Evolutionary conservation across 192 early-diverging fungal genomes (phyloP), one percentile per base, ranked within the genome.

Genomic region (Linnemannia zychae): DNA sequence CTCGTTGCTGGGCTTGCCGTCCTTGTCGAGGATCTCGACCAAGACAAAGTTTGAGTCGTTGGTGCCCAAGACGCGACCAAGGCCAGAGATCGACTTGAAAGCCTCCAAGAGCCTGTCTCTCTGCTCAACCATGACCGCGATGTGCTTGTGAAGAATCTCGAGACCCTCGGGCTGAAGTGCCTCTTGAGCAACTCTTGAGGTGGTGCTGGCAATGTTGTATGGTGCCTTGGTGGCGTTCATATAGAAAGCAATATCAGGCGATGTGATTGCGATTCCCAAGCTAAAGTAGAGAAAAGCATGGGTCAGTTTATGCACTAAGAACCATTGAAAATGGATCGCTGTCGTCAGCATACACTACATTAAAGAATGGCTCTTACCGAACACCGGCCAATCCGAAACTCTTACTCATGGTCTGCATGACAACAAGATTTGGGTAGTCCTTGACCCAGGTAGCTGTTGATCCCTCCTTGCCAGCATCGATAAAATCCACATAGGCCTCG

Each of bases 191-290:
- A 97, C 88, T 37, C 89, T 74, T 71, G 97, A 95, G 40, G 97
- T 95, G 47, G 94, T 93, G 22, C 97, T 96, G 37, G 95, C 96
- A 67, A 99, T 95, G 86, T 98, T 99, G 91, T 99, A 99, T 12
- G 99, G 99, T 28, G 99, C 99, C 89, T 99, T 99, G 74, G 98
- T 94, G 52, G 97, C 98, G 91, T 99, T 99, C 88, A 99, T 92
- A 72, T 97, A 92, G 22, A 86, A 82, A n/a, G 98, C 95, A 72
- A 99, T 89, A 76, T 94, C 92, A 18, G 94, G 92, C 66, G 95
- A 86, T 13, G 94, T 93, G 72, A 98, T 95, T 18, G 95, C 93
- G 53, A 99, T 90, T 24, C 99, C 99, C 57, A 99, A 81, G 72
- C 96, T 95, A 82, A 48, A 40, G 38, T 38, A 31, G 28, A 31